Conservation (phyloP, 805 yeast genomes). For the Zygoascus ofunaensis region DNA sequence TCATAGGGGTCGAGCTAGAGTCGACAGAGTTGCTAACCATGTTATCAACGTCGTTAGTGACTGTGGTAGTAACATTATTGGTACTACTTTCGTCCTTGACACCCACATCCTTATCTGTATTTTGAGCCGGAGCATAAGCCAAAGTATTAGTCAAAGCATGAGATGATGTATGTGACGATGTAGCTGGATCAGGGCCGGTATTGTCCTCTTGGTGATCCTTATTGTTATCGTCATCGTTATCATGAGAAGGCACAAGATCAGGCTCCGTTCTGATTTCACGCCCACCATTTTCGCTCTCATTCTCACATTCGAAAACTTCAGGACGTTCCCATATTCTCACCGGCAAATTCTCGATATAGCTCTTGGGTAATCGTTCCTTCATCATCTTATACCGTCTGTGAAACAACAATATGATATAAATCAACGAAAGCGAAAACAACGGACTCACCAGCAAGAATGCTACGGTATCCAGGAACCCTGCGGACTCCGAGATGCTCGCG, state of each 20-base stretch:
- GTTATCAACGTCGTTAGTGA: too few relatives aligned
- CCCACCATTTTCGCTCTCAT: not conserved
- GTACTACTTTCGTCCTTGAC: too few relatives aligned
- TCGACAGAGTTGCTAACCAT: too few relatives aligned
- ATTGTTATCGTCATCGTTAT: not conserved
- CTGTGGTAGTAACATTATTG: too few relatives aligned
- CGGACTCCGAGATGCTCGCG: conserved; percentile 19
- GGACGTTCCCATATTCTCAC: conserved; percentile 26
- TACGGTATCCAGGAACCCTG: conserved; percentile 30
- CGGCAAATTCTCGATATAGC: conserved; percentile 31
- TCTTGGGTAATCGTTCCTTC: conserved; percentile 31
- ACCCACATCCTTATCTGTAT: too few relatives aligned
- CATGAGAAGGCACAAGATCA: not conserved
- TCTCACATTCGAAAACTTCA: not conserved
- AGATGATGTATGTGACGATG: not conserved
- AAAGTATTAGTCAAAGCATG: too few relatives aligned
- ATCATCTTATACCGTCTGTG: conserved; percentile 29
- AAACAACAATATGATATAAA: conserved; percentile 27
- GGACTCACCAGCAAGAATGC: conserved; percentile 34
- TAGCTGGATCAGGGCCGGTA: not conserved
- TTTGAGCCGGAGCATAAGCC: too few relatives aligned
- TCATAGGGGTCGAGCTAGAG: too few relatives aligned
- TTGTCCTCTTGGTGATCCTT: not conserved
- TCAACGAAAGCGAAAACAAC: conserved; percentile 30
- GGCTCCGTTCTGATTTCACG: not conserved